These are phyloP conservation scores for Apiotrichum mycotoxinovorans DNA, from an alignment of 1,284 basidiomycete species.

Conservation along the genomic window DNA sequence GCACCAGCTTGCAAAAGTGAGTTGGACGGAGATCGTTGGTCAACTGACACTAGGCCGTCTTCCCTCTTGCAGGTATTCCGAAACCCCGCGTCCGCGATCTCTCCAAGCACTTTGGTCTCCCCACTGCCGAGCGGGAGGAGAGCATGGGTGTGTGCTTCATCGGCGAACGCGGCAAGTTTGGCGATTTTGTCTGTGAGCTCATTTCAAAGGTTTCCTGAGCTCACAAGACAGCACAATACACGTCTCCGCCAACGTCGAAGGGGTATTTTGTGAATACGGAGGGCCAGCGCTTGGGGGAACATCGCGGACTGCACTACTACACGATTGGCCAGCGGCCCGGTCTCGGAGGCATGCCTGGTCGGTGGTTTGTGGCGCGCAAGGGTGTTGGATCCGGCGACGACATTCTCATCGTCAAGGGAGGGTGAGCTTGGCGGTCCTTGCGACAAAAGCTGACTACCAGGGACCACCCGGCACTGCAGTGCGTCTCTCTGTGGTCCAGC, in stretches of 20 bases:
- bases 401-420: constrained; percentile 71
- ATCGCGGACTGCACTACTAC: constrained; percentile 78
- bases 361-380: constrained; percentile 75
- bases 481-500: constrained; percentile 52
- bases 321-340: constrained; percentile 80
- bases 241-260: constrained; percentile 62
- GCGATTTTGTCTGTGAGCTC: constrained; percentile 68
- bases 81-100: constrained; percentile 74
- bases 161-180: constrained; percentile 72
- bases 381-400: constrained; percentile 57
- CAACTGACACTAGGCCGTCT: constrained; percentile 58
- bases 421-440: constrained; percentile 52
- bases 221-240: constrained; percentile 65
- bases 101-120: constrained; percentile 64
- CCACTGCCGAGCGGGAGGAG: constrained; percentile 75
- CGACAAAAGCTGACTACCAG: constrained; percentile 44
- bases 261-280: constrained; percentile 61
- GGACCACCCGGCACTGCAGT: constrained; percentile 64
- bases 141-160: constrained; percentile 98
- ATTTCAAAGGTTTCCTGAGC: neutral
- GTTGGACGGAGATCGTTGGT: constrained; percentile 1
- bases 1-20: constrained; percentile 54
- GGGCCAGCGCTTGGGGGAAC: constrained; percentile 60
- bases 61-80: constrained; percentile 66
- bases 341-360: constrained; percentile 61